Percentiles rank a stretch among this genome's conserved stretches.
Conservation (phyloP, 306 rosid genomes). For the Lagenaria siceraria region DNA sequence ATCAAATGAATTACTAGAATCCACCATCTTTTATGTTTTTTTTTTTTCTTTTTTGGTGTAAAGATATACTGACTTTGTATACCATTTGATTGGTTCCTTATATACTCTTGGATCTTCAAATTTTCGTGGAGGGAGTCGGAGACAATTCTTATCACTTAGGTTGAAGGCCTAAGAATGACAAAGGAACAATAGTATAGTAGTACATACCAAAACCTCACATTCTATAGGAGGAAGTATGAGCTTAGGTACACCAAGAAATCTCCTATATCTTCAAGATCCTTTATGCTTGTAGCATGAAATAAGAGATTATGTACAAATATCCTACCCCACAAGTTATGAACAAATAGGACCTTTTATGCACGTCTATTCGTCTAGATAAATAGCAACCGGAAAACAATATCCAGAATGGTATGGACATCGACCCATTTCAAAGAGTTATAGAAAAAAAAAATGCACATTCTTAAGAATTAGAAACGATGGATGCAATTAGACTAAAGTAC, state of each 20-base stretch:
- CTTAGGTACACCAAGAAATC: not conserved
- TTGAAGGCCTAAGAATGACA: not conserved
- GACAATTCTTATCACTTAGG: no score
- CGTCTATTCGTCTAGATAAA: not conserved
- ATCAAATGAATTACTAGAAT: no score
- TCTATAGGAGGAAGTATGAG: not conserved
- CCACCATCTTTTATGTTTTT: no score
- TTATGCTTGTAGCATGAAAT: not conserved
- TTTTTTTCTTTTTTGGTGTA: no score
- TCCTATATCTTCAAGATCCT: not conserved
- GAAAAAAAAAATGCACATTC: not conserved
- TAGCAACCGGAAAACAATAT: not conserved
- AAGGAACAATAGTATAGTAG: no score
- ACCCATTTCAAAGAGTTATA: not conserved
- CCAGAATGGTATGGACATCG: not conserved
- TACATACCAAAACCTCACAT: not conserved
- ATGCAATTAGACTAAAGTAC: not conserved
- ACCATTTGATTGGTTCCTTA: no score
- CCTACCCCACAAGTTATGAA: not conserved
- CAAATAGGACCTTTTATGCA: not conserved
- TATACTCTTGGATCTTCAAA: no score
- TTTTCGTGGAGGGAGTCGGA: no score
- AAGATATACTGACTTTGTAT: no score
- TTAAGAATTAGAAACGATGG: not conserved
- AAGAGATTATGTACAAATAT: not conserved